Evolutionary conservation across 768 basidiomycete genomes (phyloP), one percentile per base, ranked within the genome.

Genomic region (Arthromyces matolae): DNA sequence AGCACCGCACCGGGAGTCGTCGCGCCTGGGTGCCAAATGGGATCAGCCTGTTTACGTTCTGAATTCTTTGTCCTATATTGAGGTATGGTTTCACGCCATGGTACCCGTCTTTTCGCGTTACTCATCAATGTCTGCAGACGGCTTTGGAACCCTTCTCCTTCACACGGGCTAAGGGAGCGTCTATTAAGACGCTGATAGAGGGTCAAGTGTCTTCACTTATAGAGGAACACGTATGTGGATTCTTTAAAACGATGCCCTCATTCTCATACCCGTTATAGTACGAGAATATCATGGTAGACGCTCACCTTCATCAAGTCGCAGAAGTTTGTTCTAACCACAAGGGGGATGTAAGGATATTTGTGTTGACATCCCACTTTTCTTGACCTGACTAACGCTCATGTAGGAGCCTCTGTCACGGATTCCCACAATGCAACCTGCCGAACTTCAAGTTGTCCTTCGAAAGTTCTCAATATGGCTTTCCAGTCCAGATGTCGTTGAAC

Each of bases 401-500:
- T 42, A 79, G 78, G 76, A 78, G 49, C 90, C 89, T 0, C 78
- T 98, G 9, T 89, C 94, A 0, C 86, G 78, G 33, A 65, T 88
- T 7, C 84, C 88, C 1, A 67, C 77, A 0, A 81, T 86, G 2
- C 77, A 84, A 41, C 79, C 90, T 0, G 60, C 77, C 9, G 70
- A 79, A 9, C 73, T 97, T 32, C 77, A 84, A 40, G 55, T 64
- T 6, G 73, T 89, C 0, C 75, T 96, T 8, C 73, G 68, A 13
- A 71, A 71, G 34, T 96, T 98, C 68, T 86, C 93, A 1, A 61
- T 72, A 1, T 98, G 93, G 88, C 81, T 98, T 3, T 86, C 90
- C 4, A 80, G 83, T 1, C 74, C 83, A 22, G 89, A 90, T 54
- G 84, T 93, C 12, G 79, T 90, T 12, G 81, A 89, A 12, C 86